Conservation (phyloP, 257 asterid genomes). For the Petunia secreta region DNA sequence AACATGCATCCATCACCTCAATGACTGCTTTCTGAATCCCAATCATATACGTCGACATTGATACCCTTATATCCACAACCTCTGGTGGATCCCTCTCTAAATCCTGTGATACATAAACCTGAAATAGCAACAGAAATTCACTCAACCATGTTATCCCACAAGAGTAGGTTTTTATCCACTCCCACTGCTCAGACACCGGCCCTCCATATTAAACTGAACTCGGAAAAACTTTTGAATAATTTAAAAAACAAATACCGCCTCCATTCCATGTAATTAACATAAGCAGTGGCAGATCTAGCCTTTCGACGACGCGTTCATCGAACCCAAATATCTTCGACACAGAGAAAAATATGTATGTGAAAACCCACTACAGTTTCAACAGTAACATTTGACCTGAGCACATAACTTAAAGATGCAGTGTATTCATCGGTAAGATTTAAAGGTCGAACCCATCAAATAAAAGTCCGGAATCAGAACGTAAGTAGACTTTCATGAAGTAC, state of each 20-base stretch:
- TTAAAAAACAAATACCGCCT: neutral
- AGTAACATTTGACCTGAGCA: no score
- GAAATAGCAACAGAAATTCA: constrained; percentile 21
- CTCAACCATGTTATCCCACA: neutral
- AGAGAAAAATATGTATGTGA: no score
- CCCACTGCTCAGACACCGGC: constrained; percentile 11
- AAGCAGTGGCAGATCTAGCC: neutral
- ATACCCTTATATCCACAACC: constrained; percentile 90
- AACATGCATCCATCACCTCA: constrained; percentile 95
- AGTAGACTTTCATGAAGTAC: constrained; percentile 7
- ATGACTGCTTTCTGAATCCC: constrained; percentile 90
- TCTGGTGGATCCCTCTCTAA: constrained; percentile 92
- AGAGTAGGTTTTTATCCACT: neutral
- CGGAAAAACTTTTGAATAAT: constrained; percentile 12
- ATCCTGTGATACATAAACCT: constrained; percentile 95
- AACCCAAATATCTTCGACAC: no score
- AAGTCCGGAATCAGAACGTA: neutral
- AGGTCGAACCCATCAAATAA: no score
- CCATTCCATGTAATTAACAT: neutral
- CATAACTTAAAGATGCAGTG: no score
- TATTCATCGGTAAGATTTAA: no score
- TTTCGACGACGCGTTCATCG: no score
- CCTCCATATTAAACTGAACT: constrained; percentile 8
- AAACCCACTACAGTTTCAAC: no score
- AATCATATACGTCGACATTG: constrained; percentile 83